phyloP scores from a whole-genome alignment of 257 asterid genomes.

The Petunia axillaris region DNA sequence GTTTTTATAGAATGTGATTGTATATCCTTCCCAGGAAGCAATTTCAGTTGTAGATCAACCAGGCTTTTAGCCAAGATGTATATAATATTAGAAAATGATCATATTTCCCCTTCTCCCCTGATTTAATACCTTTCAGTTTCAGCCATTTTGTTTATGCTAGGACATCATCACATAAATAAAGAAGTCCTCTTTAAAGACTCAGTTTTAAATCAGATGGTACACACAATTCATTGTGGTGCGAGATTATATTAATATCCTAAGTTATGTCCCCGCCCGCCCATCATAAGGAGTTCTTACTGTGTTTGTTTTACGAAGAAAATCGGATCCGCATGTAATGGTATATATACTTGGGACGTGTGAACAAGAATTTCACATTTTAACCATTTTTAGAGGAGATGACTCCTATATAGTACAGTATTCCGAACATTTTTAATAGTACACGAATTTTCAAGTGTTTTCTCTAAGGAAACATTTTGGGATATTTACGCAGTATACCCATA shows the following conservation, averaged over 20 bases:
- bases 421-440: neutral
- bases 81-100: neutral
- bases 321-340: no score
- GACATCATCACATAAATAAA: neutral
- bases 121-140: neutral
- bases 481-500: no score
- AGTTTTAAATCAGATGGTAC: no score
- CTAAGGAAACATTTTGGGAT: neutral
- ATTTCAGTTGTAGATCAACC: neutral
- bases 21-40: neutral
- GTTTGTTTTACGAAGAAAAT: no score
- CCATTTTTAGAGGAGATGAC: no score
- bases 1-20: neutral
- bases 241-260: no score
- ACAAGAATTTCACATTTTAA: no score
- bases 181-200: no score
- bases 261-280: no score
- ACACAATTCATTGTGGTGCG: no score
- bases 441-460: neutral
- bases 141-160: neutral
- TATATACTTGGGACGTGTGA: no score
- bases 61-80: neutral
- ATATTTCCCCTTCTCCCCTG: neutral
- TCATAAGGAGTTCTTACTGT: no score
- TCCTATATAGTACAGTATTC: neutral